Evolutionary conservation across 1,284 basidiomycete species (phyloP), one percentile per base, ranked within the genome.

Genomic region (Austroboletus niveus): DNA sequence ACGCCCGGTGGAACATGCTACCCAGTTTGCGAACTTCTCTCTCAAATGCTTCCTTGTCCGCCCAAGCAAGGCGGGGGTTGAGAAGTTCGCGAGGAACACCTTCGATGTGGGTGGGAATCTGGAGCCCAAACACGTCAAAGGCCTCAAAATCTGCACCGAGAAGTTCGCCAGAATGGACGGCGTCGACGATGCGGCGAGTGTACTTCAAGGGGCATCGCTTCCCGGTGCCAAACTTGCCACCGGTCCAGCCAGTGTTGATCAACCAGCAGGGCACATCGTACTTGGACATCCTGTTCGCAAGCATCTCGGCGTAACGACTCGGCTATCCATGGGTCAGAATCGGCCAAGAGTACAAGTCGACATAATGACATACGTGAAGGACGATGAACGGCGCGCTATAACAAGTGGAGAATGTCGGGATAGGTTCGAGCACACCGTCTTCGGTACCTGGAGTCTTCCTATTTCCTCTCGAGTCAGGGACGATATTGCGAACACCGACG

Each of bases 341-440:
- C 17, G 20, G 29, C 10, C 9, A 9, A 24, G 34, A 3, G 41
- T 38, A 20, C 1, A 22, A 9, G 20, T 14, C 30, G 14, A 30
- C n/a, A 38, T 8, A 42, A 48, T 24, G 42, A 72, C 82, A 38
- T 66, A 86, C 84, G 76, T 97, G 95, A 54, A 98, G 90, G 59
- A 98, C 90, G 69, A 99, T 97, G 84, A 99, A 99, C 31, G 97
- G 96, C 56, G 97, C 96, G 63, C 92, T 93, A 82, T 98, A 98
- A 75, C 95, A 98, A 35, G 96, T 98, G 29, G 94, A 98, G 85
- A 99, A 99, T 46, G 97, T 99, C 22, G 97, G 97, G 60, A 96
- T 95, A 52, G 96, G 97, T 75, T 98, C 96, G 51, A 96, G 82
- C 44, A 99, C 91, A 71, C 97, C 96, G 68, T 98, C 96, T 71